phyloP scores from a whole-genome alignment of 345 rosid genomes.

The Dipteronia dyeriana region DNA sequence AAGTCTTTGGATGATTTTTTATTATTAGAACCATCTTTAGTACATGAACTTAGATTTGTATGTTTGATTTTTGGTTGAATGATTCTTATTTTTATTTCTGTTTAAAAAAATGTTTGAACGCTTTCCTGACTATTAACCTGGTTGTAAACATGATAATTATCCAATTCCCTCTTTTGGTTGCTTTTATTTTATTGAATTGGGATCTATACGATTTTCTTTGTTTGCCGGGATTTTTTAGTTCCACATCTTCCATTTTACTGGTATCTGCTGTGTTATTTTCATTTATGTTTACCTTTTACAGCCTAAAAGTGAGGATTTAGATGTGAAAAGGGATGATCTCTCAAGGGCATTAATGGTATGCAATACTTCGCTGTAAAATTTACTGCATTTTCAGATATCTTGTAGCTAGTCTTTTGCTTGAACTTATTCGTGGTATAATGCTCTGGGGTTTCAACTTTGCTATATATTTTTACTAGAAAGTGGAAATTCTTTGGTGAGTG shows the following conservation, averaged over 20 bases:
- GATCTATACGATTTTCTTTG: not conserved
- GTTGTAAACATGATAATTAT: not conserved
- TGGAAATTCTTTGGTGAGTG: not conserved
- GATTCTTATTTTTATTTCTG: not conserved
- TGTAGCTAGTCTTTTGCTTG: not conserved
- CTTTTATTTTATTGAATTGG: not conserved
- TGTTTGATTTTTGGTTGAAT: not conserved
- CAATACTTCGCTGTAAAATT: no score
- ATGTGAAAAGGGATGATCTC: slow-evolving; percentile 70
- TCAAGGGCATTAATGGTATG: slow-evolving; percentile 79
- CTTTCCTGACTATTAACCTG: not conserved
- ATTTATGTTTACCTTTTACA: slow-evolving; percentile 29
- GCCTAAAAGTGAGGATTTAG: slow-evolving; percentile 60
- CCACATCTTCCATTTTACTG: slow-evolving; percentile 16
- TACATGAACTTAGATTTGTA: not conserved
- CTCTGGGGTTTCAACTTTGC: not conserved
- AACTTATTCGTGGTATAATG: not conserved
- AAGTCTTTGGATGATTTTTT: not conserved
- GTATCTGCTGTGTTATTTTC: slow-evolving; percentile 12
- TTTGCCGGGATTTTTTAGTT: not conserved
- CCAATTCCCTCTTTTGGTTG: not conserved
- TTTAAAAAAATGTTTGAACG: not conserved
- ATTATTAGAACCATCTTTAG: not conserved
- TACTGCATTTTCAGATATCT: slow-evolving; percentile 7
- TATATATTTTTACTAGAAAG: not conserved